Evolutionary conservation across 1,139 yeast genomes (phyloP), one percentile per base, ranked within the genome.

Genomic region (Saccharomyces hybrid): DNA sequence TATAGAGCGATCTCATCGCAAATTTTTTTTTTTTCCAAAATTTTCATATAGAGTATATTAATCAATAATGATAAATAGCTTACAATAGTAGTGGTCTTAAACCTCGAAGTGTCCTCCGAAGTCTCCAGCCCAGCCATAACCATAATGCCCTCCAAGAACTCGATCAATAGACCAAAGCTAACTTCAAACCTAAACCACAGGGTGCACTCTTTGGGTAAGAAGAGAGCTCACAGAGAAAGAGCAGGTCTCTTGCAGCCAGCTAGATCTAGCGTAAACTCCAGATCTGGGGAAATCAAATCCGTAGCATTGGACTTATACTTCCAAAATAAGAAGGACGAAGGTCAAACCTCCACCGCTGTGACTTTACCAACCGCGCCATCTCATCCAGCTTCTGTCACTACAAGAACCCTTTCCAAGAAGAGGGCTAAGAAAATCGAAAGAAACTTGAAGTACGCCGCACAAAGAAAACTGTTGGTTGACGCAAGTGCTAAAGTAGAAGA

Each of bases 401-500:
- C 81, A 50, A 76, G 74, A 52, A 80, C 89, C 0, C 75, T 88
- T 55, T 85, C 95, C 41, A 88, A 84, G 64, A 90, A 90, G 74
- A 83, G 88, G 72, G 84, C 88, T 49, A 81, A 84, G 75, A 90
- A 90, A 74, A 78, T 88, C 62, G 88, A 83, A 61, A 83, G 97
- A 77, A 88, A 87, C 68, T 77, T 82, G 67, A 84, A 82, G 67
- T 88, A 88, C 68, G 78, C 81, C 32, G 80, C 78, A 56, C 78
- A 77, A 58, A 80, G 88, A 76, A 75, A 75, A 61, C 68, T 79
- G 59, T 66, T 73, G 53, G 76, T 77, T 50, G 83, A 80, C 63
- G 71, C 79, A 28, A 77, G 75, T 54, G 78, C 78, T 32, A 70
- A 75, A 58, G 71, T 69, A 52, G 81, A 74, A 63, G 70, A 65